phyloP scores from a whole-genome alignment of 495 filamentous ascomycete species.

The Penicillium paxilli region DNA sequence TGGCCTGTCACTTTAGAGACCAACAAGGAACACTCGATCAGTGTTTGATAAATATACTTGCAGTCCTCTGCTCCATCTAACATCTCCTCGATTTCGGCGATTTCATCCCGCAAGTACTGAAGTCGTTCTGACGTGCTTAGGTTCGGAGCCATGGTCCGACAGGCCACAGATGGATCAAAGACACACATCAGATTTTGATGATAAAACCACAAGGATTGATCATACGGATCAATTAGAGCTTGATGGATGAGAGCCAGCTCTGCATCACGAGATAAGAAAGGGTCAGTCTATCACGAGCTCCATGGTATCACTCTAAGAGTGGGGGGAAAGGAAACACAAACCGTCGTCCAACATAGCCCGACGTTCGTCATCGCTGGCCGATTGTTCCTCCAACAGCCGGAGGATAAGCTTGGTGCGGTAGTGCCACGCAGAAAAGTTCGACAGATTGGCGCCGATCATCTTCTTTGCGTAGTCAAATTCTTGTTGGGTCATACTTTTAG shows the following conservation, averaged over 20 bases:
- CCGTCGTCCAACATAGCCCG: constrained; percentile 71
- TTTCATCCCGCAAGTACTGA: constrained; percentile 65
- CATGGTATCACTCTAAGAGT: not conserved
- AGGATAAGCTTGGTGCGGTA: constrained; percentile 81
- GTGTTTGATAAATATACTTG: constrained; percentile 78
- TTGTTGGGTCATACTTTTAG: constrained; percentile 62
- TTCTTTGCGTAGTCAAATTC: constrained; percentile 89
- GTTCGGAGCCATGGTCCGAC: constrained; percentile 61
- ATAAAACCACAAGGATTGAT: constrained; percentile 96
- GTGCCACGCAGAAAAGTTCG: constrained; percentile 98
- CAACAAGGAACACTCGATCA: constrained; percentile 58
- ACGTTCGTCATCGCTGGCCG: constrained; percentile 61
- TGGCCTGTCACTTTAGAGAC: constrained; percentile 36
- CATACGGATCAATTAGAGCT: constrained; percentile 83
- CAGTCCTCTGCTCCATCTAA: constrained; percentile 72
- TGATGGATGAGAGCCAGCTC: constrained; percentile 74
- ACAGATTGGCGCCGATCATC: constrained; percentile 80
- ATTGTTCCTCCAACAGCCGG: constrained; percentile 66
- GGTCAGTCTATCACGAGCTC: not conserved
- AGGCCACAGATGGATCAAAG: constrained; percentile 50
- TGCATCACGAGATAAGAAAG: constrained; percentile 16
- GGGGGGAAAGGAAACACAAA: constrained; percentile 27
- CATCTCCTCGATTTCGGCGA: constrained; percentile 69
- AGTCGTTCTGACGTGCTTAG: constrained; percentile 61
- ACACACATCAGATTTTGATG: constrained; percentile 77